Base-by-base conservation (phyloP, 306 rosid genomes). In the Morella rubra region DNA sequence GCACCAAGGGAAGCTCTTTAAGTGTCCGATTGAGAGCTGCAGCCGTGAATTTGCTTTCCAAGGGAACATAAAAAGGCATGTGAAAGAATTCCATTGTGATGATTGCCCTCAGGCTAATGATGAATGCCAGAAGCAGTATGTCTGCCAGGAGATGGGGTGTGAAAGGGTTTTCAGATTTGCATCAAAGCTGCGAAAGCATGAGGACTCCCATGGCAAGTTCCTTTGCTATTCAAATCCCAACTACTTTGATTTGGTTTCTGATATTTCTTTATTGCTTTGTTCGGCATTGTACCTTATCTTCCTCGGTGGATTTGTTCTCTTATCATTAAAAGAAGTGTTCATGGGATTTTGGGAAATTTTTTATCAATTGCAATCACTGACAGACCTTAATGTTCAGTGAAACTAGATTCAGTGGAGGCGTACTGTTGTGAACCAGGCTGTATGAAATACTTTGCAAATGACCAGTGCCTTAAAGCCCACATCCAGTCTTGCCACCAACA, bases 121-220 rank as follows among this genome's bases (percentile, higher is more conserved):
- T 49, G 78, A 79, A 80, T 42, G 53, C 50, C 81, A 58, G 79
- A 84, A 87, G 85, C 83, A 86, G 88, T 61, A 62, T 76, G 76
- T 82, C 37, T 93, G 97, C 87, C 86, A 78, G 0, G 93, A 91
- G 84, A 62, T 45, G 44, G 98, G 92, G 4, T 91, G 98, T 54
- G 96, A 89, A 65, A 93, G 91, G 84, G 89, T 76, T 32, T 93
- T 93, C 77, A 82, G 55, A 81, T 84, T 27, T 88, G 86, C 86
- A 16, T 89, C 98, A 4, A 62, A 13, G 83, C 81, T 91, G 73
- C 85, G 4, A 41, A 88, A 79, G 78, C 98, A 93, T 67, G 88
- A 88, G 77, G 86, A 77, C 76, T 93, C 98, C 73, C 98, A 93
- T 84, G 97, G 98, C 77, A 75, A 24, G 87, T 73, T 74, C n/a